A percentile compares a stretch with the other conserved stretches of the same genome.
Conservation (phyloP, 768 basidiomycete species). For the Tulasnella sp. region DNA sequence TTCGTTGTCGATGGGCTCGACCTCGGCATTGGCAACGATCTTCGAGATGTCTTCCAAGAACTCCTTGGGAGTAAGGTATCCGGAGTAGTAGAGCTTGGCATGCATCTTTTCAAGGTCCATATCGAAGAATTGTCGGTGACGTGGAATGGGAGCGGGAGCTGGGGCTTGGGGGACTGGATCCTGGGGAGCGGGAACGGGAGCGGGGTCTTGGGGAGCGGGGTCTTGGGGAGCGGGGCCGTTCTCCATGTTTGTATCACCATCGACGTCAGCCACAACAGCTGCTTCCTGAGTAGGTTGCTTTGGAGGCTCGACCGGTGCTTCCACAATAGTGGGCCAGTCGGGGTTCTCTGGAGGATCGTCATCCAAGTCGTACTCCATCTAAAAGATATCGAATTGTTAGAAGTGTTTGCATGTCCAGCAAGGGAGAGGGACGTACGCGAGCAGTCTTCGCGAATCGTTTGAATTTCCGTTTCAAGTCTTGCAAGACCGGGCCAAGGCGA, state of each 20-base stretch:
- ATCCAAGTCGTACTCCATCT: conserved; percentile 73
- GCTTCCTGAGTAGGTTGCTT: not conserved
- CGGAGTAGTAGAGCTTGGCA: conserved; percentile 67
- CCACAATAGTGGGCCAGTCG: not conserved
- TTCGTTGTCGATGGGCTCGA: conserved; percentile 73
- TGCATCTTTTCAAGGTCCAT: conserved; percentile 94
- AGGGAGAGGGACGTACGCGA: conserved; percentile 42
- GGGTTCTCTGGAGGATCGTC: conserved; percentile 18
- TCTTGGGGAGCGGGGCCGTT: not conserved
- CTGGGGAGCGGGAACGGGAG: conserved; percentile 23
- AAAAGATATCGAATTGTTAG: conserved; percentile 21
- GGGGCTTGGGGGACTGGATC: conserved; percentile 35
- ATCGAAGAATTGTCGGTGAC: conserved; percentile 48
- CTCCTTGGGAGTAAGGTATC: conserved; percentile 79
- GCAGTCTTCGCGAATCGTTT: conserved; percentile 81
- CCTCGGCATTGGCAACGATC: conserved; percentile 47
- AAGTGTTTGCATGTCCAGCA: not conserved
- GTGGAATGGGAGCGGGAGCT: conserved; percentile 32
- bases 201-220: not conserved
- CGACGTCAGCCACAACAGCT: conserved; percentile 6
- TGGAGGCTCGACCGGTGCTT: not conserved
- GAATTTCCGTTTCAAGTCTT: conserved; percentile 85
- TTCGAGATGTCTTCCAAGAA: conserved; percentile 59
- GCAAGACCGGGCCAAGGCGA: conserved; percentile 81
- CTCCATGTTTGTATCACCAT: conserved; percentile 11